Evolutionary conservation across 176 grass and related monocot genomes (phyloP).

Genomic region (Oryza punctata): DNA sequence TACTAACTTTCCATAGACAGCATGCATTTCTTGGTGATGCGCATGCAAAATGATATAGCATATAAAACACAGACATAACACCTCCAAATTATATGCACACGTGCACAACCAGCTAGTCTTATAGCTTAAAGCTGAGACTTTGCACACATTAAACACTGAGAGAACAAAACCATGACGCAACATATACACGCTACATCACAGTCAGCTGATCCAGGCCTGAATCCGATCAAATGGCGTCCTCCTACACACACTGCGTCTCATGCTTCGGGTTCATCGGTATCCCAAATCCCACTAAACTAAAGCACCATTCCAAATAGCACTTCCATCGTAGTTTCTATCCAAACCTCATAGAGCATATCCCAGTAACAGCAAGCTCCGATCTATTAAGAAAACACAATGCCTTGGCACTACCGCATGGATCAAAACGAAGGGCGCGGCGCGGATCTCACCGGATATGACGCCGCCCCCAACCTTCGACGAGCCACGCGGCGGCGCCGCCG

Average conservation of each 20-base stretch:
- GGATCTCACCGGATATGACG: slow-evolving; percentile 58
- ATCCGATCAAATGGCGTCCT: not conserved
- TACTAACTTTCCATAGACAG: not conserved
- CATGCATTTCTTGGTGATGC: slow-evolving; percentile 1
- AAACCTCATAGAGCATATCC: not conserved
- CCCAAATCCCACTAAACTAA: not conserved
- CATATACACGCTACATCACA: not conserved
- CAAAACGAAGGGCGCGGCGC: not conserved
- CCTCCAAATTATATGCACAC: not conserved
- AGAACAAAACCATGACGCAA: not conserved
- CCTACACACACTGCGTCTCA: not conserved
- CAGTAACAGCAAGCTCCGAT: slow-evolving; percentile 26
- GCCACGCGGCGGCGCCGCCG: slow-evolving; percentile 27
- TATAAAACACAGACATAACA: not conserved
- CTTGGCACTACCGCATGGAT: not conserved
- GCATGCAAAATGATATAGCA: not conserved
- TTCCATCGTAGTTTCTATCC: not conserved
- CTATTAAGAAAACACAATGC: not conserved
- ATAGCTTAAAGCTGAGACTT: slow-evolving; percentile 7
- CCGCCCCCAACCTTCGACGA: slow-evolving; percentile 19
- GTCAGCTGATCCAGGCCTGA: not conserved
- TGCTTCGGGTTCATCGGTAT: not conserved
- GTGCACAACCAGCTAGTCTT: too few species aligned
- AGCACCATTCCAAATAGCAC: not conserved
- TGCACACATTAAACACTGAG: not conserved